phyloP scores from a whole-genome alignment of 495 filamentous ascomycete species.

The Hypoxylon fuscum region DNA sequence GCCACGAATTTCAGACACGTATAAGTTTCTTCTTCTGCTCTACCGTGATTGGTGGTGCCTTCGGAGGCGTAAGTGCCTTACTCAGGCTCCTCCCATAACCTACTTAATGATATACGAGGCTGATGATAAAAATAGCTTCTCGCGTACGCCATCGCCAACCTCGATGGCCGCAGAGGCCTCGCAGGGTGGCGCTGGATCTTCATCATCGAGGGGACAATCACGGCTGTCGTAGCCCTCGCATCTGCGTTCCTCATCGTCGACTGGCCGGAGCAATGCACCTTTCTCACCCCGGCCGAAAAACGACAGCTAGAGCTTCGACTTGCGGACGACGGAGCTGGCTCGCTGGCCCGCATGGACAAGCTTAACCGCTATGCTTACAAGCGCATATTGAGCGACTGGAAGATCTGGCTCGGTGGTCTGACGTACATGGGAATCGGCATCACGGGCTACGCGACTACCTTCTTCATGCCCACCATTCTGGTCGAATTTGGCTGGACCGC shows the following conservation, averaged over 20 bases:
- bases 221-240: slow-evolving; percentile 55
- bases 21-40: slow-evolving; percentile 68
- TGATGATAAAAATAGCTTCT: slow-evolving; percentile 51
- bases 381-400: slow-evolving; percentile 62
- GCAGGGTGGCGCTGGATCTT: slow-evolving; percentile 60
- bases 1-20: slow-evolving; percentile 68
- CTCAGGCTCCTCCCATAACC: background rate
- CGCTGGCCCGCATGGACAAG: slow-evolving; percentile 56
- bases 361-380: slow-evolving; percentile 56
- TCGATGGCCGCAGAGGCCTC: slow-evolving; percentile 62
- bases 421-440: slow-evolving; percentile 62
- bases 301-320: slow-evolving; percentile 55
- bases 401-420: slow-evolving; percentile 62
- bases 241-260: slow-evolving; percentile 65
- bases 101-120: background rate
- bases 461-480: slow-evolving; percentile 67
- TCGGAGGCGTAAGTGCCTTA: slow-evolving; percentile 60
- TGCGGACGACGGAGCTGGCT: slow-evolving; percentile 49
- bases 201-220: slow-evolving; percentile 64
- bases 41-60: slow-evolving; percentile 65
- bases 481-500: slow-evolving; percentile 64
- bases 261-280: slow-evolving; percentile 62
- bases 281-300: slow-evolving; percentile 59
- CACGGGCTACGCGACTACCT: slow-evolving; percentile 60
- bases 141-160: slow-evolving; percentile 65